Evolutionary conservation across 2,329 filamentous ascomycete genomes (phyloP), one percentile per base, ranked within the genome.

Genomic region (Ilyonectria robusta): DNA sequence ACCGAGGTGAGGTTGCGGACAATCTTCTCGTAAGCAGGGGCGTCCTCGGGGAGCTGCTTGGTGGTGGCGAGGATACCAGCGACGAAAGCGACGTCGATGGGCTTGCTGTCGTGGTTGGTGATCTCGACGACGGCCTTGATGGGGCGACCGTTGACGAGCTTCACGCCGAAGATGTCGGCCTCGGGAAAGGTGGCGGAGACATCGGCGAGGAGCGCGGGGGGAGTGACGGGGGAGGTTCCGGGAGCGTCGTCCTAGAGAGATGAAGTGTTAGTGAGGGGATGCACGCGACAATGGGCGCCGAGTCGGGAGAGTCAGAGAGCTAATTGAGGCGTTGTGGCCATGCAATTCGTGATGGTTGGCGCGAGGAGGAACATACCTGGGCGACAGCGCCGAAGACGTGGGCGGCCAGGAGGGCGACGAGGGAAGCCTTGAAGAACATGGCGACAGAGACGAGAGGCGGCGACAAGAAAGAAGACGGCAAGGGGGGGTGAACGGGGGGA

Each of bases 111-210:
- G 69, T 93, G 86, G 86, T 99, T 99, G 80, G 87, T 89, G 80
- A 99, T 87, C 77, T 94, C 91, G 75, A 99, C 84, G 60, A 97
- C 83, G 40, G 94, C 92, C 81, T 93, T 90, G 70, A 94, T 97
- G 47, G 94, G 90, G 72, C 92, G 91, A 78, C 94, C 94, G 80
- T 99, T 99, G 86, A 98, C 89, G 74, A 98, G 91, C 89, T 97
- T 97, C 75, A 98, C 91, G 76, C 95, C 96, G 75, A 98, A 96
- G 82, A 97, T 91, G 85, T 97, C 94, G 84, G 91, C 80, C 78
- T 92, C 85, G 82, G 89, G 83, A 85, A 90, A 88, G 80, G 85
- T 86, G 66, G 91, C 87, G 72, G 87, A 86, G 75, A 92, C 83
- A 61, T 91, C 88, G 80, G 93, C 90, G 70, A 90, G 89, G 76